Percentiles rank a stretch among this genome's conserved stretches.
Evolutionary conservation across 23 red algal genomes (phyloP).

Genomic region (Agarophyton chilense): DNA sequence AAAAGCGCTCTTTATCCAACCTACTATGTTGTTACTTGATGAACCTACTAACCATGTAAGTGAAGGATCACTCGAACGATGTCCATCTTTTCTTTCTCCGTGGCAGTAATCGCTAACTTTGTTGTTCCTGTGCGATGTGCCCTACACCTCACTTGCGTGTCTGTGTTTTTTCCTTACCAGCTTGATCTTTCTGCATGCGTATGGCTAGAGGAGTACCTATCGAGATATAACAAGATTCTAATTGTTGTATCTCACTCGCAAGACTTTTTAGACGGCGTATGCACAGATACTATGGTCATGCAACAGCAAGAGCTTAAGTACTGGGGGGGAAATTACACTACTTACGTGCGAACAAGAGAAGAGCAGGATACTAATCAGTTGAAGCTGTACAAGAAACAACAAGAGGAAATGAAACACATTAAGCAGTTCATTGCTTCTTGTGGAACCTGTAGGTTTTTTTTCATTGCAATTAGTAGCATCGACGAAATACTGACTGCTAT

Average conservation of each 20-base stretch:
- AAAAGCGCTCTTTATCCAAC: constrained; percentile 89
- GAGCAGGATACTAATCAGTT: constrained; percentile 91
- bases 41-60: constrained; percentile 93
- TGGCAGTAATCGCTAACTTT: neutral
- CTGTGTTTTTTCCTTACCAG: neutral
- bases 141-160: neutral
- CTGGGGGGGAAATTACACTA: constrained; percentile 94
- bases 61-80: neutral
- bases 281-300: constrained; percentile 94
- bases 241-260: constrained; percentile 93
- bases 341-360: constrained; percentile 76
- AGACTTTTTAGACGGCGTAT: constrained; percentile 91
- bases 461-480: neutral
- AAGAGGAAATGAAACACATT: constrained; percentile 84
- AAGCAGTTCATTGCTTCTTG: constrained; percentile 95
- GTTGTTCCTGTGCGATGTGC: neutral
- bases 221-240: constrained; percentile 84
- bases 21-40: constrained; percentile 94
- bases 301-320: constrained; percentile 90
- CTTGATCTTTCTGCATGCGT: constrained; percentile 90
- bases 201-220: constrained; percentile 93
- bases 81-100: neutral
- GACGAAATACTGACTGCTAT: constrained; percentile 12
- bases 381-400: constrained; percentile 87
- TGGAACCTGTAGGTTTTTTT: constrained; percentile 64